A percentile compares a stretch with the other conserved stretches of the same genome.
Evolutionary conservation across 1,139 yeast genomes (phyloP).

Genomic region (Kodamaea ohmeri): DNA sequence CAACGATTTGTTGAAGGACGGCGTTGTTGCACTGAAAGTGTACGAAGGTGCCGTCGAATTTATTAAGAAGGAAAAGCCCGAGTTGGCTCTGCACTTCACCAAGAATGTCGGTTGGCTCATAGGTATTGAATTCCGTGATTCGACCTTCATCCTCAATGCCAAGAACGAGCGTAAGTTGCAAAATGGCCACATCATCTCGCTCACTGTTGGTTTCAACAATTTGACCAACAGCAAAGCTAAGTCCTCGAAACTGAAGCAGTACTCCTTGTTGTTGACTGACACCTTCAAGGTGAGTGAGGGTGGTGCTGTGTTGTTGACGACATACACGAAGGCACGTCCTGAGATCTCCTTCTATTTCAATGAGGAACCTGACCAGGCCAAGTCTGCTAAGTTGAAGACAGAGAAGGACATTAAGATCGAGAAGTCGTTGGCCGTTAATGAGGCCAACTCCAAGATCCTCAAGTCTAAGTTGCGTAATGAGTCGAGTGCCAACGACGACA

Average conservation of each 20-base stretch:
- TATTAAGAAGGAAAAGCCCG: conserved; percentile 59
- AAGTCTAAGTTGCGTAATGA: conserved; percentile 83
- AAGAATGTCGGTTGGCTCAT: conserved; percentile 87
- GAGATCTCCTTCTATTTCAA: conserved; percentile 85
- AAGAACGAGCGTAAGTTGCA: conserved; percentile 69
- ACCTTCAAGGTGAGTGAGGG: conserved; percentile 69
- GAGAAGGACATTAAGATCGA: conserved; percentile 36
- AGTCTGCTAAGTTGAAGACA: conserved; percentile 26
- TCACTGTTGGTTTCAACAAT: conserved; percentile 75
- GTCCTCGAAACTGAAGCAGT: conserved; percentile 48
- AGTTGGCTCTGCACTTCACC: conserved; percentile 61
- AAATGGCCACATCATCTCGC: conserved; percentile 73
- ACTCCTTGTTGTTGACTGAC: conserved; percentile 78
- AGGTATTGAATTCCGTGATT: conserved; percentile 89
- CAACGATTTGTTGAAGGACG: conserved; percentile 56
- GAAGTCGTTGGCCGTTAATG: conserved; percentile 30
- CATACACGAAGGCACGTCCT: conserved; percentile 66
- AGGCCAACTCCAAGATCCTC: conserved; percentile 56
- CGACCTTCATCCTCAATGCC: conserved; percentile 66
- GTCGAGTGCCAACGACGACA: conserved; percentile 65
- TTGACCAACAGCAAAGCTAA: conserved; percentile 48
- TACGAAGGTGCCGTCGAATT: conserved; percentile 62
- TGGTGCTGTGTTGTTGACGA: conserved; percentile 67
- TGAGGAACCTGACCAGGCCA: conserved; percentile 53
- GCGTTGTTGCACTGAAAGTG: conserved; percentile 62